Evolutionary conservation across 148 eudicot species (phyloP).

Genomic region (Silene latifolia): DNA sequence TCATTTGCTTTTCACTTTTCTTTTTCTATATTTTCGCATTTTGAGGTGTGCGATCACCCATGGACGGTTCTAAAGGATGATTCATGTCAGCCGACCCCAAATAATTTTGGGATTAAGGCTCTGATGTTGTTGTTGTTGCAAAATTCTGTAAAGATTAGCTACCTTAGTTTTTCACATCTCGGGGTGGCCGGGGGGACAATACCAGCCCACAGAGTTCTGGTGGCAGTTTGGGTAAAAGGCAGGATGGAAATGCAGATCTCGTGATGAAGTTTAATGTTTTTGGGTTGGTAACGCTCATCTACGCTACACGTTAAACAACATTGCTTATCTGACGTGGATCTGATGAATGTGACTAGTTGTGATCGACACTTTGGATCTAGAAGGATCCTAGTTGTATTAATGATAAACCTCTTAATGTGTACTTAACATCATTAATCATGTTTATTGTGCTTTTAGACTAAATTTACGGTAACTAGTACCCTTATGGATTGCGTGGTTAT

Average conservation of each 20-base stretch:
- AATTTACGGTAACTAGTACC: slow-evolving; percentile 2
- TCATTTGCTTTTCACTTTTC: too few species aligned
- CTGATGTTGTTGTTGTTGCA: too few species aligned
- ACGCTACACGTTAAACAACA: background rate
- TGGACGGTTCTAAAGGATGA: too few species aligned
- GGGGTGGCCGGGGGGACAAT: background rate
- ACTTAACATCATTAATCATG: background rate
- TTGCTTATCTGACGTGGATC: background rate
- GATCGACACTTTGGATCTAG: background rate
- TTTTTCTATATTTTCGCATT: too few species aligned
- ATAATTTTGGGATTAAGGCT: too few species aligned
- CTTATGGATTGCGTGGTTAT: slow-evolving; percentile 10
- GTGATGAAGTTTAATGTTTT: background rate
- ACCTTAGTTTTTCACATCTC: background rate
- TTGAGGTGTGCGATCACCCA: too few species aligned
- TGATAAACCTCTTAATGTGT: background rate
- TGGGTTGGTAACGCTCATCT: background rate
- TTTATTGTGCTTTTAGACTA: background rate
- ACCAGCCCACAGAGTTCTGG: background rate
- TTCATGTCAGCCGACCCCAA: too few species aligned
- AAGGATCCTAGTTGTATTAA: background rate
- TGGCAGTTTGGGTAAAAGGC: background rate
- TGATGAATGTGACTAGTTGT: background rate
- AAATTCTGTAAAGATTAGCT: slow-evolving; percentile 1
- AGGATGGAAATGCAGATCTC: slow-evolving; percentile 3